phyloP scores from a whole-genome alignment of 2,329 filamentous ascomycete genomes.

The Fusarium sp. region DNA sequence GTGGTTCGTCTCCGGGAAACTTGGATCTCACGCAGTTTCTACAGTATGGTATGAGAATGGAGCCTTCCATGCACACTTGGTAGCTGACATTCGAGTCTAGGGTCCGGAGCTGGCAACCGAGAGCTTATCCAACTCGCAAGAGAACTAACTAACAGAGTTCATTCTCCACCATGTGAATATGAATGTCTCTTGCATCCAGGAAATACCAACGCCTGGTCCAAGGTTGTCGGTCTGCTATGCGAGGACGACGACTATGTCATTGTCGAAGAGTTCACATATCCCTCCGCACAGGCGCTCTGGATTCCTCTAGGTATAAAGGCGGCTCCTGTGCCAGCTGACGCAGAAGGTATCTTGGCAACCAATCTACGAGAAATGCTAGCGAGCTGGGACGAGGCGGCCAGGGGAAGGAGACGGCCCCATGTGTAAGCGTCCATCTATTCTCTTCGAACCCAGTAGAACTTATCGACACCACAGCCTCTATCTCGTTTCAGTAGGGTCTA shows the following conservation, averaged over 20 bases:
- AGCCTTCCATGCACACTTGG: neutral
- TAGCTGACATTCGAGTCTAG: neutral
- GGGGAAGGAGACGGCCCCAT: neutral
- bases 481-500: neutral
- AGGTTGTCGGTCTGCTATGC: neutral
- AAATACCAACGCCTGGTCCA: constrained; percentile 3
- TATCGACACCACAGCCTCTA: neutral
- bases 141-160: neutral
- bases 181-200: neutral
- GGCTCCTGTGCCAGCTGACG: neutral
- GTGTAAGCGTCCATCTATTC: neutral
- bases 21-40: neutral
- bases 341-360: neutral
- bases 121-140: neutral
- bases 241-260: neutral
- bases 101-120: neutral
- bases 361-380: neutral
- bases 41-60: neutral
- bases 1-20: neutral
- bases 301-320: neutral
- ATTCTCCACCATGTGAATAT: neutral
- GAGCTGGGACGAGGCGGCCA: neutral
- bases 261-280: neutral
- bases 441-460: neutral
- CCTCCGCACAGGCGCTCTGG: neutral